Evolutionary conservation across 345 rosid genomes (phyloP).

Genomic region (Syzygium aromaticum): DNA sequence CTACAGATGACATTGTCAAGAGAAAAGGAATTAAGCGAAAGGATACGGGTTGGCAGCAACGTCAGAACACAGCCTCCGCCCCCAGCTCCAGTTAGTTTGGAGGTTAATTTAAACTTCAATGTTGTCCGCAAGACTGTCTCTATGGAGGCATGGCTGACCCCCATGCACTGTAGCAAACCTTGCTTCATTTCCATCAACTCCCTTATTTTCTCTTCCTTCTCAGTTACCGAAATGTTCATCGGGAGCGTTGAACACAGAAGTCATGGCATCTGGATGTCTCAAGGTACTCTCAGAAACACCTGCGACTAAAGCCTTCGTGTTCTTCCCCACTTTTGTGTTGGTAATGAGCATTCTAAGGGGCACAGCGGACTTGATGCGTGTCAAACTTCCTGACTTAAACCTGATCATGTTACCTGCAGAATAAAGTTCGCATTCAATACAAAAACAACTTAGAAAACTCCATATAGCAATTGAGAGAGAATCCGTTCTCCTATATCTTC

Average conservation of each 20-base stretch:
- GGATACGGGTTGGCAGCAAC: slow-evolving; percentile 79
- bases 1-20: not conserved
- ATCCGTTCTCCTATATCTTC: not conserved
- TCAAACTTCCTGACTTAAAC: slow-evolving; percentile 68
- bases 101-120: slow-evolving; percentile 64
- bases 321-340: slow-evolving; percentile 78
- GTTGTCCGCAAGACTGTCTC: slow-evolving; percentile 72
- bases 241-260: slow-evolving; percentile 51
- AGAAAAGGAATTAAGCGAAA: slow-evolving; percentile 3
- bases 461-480: not conserved
- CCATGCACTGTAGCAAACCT: slow-evolving; percentile 85
- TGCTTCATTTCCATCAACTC: slow-evolving; percentile 95
- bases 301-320: slow-evolving; percentile 84
- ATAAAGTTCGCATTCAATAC: not conserved
- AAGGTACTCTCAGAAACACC: slow-evolving; percentile 73
- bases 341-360: slow-evolving; percentile 84
- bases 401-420: slow-evolving; percentile 79
- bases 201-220: slow-evolving; percentile 62
- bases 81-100: slow-evolving; percentile 96
- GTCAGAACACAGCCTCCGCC: slow-evolving; percentile 95
- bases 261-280: slow-evolving; percentile 70
- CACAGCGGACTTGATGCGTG: slow-evolving; percentile 44
- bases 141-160: slow-evolving; percentile 81
- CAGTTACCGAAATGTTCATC: slow-evolving; percentile 36
- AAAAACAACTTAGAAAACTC: not conserved